Percentiles rank a stretch among this genome's conserved stretches.
These are phyloP conservation scores for Jamesozyma piceae DNA, from an alignment of 805 yeast species.

Conservation along the genomic window DNA sequence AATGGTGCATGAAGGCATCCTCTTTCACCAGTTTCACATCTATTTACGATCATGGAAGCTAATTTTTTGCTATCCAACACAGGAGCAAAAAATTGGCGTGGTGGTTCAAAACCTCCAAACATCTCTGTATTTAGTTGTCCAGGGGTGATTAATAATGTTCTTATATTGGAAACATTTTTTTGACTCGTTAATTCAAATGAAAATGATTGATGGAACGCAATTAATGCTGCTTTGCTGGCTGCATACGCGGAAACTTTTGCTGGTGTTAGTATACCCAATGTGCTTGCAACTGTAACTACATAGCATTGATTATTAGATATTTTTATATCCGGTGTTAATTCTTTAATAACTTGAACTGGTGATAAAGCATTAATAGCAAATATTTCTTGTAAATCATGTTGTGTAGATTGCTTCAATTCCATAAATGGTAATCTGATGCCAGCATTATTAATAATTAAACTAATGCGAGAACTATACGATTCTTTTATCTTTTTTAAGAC, in stretches of 20 bases:
- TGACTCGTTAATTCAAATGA: constrained; percentile 55
- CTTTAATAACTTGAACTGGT: constrained; percentile 55
- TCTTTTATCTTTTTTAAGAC: constrained; percentile 33
- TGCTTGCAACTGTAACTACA: constrained; percentile 69
- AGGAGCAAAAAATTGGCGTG: constrained; percentile 70
- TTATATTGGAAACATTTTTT: constrained; percentile 39
- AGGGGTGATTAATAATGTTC: constrained; percentile 68
- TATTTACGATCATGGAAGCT: constrained; percentile 45
- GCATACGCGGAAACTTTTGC: constrained; percentile 72
- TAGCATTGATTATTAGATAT: constrained; percentile 48
- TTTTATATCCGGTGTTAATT: constrained; percentile 51
- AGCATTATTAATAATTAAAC: constrained; percentile 75
- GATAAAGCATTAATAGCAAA: constrained; percentile 59
- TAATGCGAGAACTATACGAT: constrained; percentile 41
- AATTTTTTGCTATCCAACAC: constrained; percentile 51
- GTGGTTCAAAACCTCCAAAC: constrained; percentile 71
- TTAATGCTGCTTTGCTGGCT: constrained; percentile 75
- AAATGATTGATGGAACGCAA: constrained; percentile 75
- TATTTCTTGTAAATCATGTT: constrained; percentile 39
- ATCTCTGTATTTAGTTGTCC: constrained; percentile 73
- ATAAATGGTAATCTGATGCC: constrained; percentile 54
- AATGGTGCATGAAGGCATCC: constrained; percentile 67
- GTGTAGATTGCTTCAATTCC: constrained; percentile 36
- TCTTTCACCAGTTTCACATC: constrained; percentile 51
- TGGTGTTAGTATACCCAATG: constrained; percentile 72